Evolutionary conservation across 805 yeast genomes (phyloP), one percentile per base, ranked within the genome.

Genomic region (Yarrowia bubula): DNA sequence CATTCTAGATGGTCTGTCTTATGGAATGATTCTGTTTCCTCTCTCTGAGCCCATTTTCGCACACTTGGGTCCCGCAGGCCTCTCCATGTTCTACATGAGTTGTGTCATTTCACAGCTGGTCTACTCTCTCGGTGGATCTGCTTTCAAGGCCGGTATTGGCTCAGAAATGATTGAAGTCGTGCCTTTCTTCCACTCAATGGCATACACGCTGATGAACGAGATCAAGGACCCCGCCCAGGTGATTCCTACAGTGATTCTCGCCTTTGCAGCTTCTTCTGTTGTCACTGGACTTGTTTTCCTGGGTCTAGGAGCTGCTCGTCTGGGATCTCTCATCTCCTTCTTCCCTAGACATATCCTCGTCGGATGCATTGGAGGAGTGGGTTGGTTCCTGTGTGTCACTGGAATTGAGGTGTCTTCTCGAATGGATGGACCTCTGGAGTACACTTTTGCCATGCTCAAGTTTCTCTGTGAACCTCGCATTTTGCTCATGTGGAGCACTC

Each of bases 131-230:
- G 99, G 99, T 14, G 96, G 96, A 1, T 90, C 97, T 14, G 89
- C 90, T 8, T 93, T 95, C 78, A 85, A 85, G 67, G 83, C 92
- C 1, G 97, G 96, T n/a, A 86, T 93, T 48, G 99, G 99, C 1
- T 89, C 97, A 3, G 98, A 95, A 77, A 95, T 95, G 99, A 95
- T 95, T 69, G 99, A 95, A 75, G 91, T 95, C n/a, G 96, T 97
- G 1, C 99, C 99, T 1, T 95, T 95, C 75, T 93, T 93, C 79
- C 99, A 95, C 73, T 83, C 96, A 2, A 92, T 95, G 96, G 98
- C 98, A 0, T 79, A 83, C 32, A 79, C 87, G 13, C 86, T 95
- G 57, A 79, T 87, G 74, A 73, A 76, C 2, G 79, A 81, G 22
- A 79, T 90, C 71, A 78, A 77, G 2, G 75, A 78, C 28, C 76